A percentile compares a stretch with the other conserved stretches of the same genome.
phyloP scores from a whole-genome alignment of 805 yeast genomes.

The Candida methanosorbosa region DNA sequence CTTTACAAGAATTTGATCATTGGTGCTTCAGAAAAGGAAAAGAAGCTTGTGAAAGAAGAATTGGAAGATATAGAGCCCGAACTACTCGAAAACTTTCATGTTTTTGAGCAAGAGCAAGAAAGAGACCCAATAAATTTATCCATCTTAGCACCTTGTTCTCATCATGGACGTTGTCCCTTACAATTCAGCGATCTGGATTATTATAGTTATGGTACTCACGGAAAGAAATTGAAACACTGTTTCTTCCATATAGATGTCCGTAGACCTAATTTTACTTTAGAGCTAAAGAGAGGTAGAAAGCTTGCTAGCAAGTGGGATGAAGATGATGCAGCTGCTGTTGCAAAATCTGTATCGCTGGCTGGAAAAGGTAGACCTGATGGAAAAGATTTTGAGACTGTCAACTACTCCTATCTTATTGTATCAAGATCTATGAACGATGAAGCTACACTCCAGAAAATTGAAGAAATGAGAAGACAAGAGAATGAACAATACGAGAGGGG shows the following conservation, averaged over 20 bases:
- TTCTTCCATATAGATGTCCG: conserved; percentile 61
- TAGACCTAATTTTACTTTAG: conserved; percentile 75
- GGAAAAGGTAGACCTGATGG: conserved; percentile 81
- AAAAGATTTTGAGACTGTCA: conserved; percentile 60
- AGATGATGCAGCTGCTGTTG: conserved; percentile 48
- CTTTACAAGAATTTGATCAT: conserved; percentile 47
- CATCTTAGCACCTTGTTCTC: conserved; percentile 85
- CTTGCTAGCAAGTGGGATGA: conserved; percentile 66
- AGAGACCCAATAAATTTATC: conserved; percentile 37
- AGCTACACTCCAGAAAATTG: conserved; percentile 31
- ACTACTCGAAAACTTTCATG: conserved; percentile 14
- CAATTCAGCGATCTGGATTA: conserved; percentile 69
- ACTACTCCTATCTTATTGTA: conserved; percentile 65
- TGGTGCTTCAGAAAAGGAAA: conserved; percentile 18
- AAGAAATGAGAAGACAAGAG: conserved; percentile 25
- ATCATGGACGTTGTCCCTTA: conserved; percentile 79
- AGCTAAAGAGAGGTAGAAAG: conserved; percentile 73
- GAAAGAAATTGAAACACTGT: conserved; percentile 64
- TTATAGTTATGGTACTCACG: conserved; percentile 43
- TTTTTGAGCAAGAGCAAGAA: conserved; percentile 8
- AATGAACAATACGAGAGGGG: conserved; percentile 7
- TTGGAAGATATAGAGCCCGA: conserved; percentile 22
- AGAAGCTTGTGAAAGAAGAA: conserved; percentile 8
- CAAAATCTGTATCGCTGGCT: conserved; percentile 33
- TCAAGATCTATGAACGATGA: conserved; percentile 45